Evolutionary conservation across 352 stramenopile genomes (phyloP).

Genomic region (Peronospora tabacina): DNA sequence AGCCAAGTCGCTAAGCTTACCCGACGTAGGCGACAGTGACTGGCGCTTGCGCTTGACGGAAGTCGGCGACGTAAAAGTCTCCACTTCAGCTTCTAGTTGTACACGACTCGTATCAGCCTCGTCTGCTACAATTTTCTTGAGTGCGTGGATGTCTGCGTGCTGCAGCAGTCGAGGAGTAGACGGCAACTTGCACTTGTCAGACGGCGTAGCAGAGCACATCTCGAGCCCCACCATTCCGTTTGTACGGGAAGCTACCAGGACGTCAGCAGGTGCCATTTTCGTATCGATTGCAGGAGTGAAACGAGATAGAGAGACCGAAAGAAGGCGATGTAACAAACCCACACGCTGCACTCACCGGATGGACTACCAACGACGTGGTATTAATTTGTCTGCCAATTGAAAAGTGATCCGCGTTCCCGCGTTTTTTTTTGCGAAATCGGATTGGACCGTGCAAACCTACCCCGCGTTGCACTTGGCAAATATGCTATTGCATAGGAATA

Average conservation of each 20-base stretch:
- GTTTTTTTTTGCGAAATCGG: no score
- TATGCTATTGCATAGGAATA: no score
- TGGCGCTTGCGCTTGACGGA: constrained; percentile 56
- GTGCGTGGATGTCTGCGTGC: constrained; percentile 37
- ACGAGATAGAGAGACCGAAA: background rate
- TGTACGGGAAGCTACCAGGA: constrained; percentile 26
- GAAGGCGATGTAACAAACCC: background rate
- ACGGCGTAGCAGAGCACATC: constrained; percentile 33
- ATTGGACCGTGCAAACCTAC: no score
- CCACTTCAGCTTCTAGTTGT: constrained; percentile 4
- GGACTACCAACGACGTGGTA: no score
- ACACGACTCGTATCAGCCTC: constrained; percentile 7
- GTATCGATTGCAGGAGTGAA: background rate
- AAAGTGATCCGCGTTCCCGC: no score
- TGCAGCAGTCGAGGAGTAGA: constrained; percentile 36
- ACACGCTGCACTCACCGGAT: no score
- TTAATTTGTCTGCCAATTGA: no score
- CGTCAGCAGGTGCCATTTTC: constrained; percentile 21
- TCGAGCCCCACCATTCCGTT: constrained; percentile 29
- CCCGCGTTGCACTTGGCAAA: no score
- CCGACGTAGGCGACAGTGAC: constrained; percentile 36
- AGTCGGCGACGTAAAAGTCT: constrained; percentile 24
- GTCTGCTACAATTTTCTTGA: constrained; percentile 47
- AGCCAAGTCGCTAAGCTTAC: constrained; percentile 17
- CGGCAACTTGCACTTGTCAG: constrained; percentile 24